Conservation (phyloP, 148 eudicot genomes). For the Dysphania ambrosioides region DNA sequence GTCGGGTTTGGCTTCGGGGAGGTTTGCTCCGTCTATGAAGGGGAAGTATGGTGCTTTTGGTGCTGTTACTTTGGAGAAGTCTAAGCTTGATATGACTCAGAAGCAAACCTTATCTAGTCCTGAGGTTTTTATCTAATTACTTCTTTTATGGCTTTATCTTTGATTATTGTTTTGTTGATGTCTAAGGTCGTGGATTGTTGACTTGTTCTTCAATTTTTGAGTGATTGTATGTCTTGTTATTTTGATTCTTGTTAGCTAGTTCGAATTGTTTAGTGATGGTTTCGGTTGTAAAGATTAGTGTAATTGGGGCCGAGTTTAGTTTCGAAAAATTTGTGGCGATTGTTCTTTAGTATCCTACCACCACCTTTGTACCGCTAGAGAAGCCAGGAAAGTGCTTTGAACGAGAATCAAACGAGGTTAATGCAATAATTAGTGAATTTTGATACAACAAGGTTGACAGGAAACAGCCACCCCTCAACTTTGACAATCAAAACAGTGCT, state of each 20-base stretch:
- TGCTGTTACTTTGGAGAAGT: constrained; percentile 67
- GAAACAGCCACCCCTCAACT: too few relatives aligned
- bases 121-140: constrained; percentile 41
- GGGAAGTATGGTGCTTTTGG: constrained; percentile 54
- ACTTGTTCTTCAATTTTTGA: not conserved
- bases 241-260: not conserved
- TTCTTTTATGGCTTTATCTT: not conserved
- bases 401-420: too few relatives aligned
- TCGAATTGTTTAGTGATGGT: not conserved
- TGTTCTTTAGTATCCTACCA: too few relatives aligned
- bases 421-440: too few relatives aligned
- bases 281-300: not conserved
- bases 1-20: constrained; percentile 23
- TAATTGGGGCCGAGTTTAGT: too few relatives aligned
- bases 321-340: too few relatives aligned
- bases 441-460: too few relatives aligned
- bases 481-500: too few relatives aligned
- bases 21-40: constrained; percentile 48
- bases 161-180: not conserved
- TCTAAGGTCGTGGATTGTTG: not conserved
- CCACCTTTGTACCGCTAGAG: too few relatives aligned
- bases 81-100: constrained; percentile 61
- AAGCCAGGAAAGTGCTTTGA: too few relatives aligned
- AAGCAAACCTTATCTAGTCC: constrained; percentile 53
- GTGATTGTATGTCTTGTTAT: not conserved